Base-by-base conservation (phyloP, 2,329 filamentous ascomycete genomes). In the Oidium heveae region DNA sequence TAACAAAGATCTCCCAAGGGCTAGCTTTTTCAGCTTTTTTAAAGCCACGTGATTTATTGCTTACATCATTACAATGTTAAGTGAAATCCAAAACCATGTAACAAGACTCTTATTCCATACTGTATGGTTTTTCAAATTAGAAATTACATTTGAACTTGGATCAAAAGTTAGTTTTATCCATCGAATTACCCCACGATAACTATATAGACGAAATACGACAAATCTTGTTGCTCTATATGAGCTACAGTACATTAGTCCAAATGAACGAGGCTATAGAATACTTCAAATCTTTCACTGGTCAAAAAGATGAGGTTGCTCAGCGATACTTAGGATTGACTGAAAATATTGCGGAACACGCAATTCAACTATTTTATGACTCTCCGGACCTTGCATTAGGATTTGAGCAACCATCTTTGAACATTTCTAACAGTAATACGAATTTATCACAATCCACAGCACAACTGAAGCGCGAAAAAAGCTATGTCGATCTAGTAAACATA, bases 301-400 rank as follows among this genome's bases (percentile, higher is more conserved):
- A 83, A 56, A 78, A 74, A 58, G 74, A 80, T 32, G 74, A 81
- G 59, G 78, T 88, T 58, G 91, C 89, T 33, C 76, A 78, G 58
- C 82, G 84, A 61, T 94, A 93, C 67, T 76, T 96, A 51, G 76
- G 84, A 61, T 76, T 98, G 65, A 81, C 87, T n/a, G 83, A 86
- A 61, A 80, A 80, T 63, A 82, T 94, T 65, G 72, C 89, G 53
- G 80, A 86, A 67, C 83, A 89, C 63, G 91, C 91, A 28, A 81
- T 95, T 62, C 79, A 86, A 63, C 79, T 96, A 13, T 98, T 80
- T 70, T 96, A 86, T 67, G 86, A 93, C 64, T 91, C 84, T 65
- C 85, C 84, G 46, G 87, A 89, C 51, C 76, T 82, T 58, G 77
- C 60, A 61, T 55, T 59, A 55, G 56, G 59, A 28, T 49, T 61